These are phyloP conservation scores for Eimeria necatrix DNA, from an alignment of 169 alveolate species.

Conservation along the genomic window DNA sequence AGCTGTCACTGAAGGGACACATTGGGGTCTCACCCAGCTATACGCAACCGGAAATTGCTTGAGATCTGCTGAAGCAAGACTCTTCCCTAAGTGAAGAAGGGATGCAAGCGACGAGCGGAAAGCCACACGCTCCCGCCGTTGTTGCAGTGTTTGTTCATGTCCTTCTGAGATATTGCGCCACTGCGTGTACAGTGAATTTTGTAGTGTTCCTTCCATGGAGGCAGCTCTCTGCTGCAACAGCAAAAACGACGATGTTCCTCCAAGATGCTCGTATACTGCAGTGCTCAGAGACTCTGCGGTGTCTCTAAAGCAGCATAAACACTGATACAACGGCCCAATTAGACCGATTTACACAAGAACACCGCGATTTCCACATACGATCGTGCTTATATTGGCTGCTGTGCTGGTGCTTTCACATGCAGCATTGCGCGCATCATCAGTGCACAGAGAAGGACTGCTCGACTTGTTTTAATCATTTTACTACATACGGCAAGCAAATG, in stretches of 20 bases:
- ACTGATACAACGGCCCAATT: no score
- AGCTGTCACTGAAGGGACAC: not conserved
- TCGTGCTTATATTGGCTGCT: no score
- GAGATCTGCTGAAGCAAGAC: constrained; percentile 48
- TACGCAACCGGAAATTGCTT: not conserved
- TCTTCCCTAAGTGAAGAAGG: constrained; percentile 53
- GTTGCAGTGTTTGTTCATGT: constrained; percentile 10
- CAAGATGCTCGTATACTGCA: constrained; percentile 71
- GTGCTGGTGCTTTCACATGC: no score
- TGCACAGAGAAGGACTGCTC: not conserved
- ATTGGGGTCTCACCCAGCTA: constrained; percentile 22
- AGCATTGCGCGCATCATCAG: no score
- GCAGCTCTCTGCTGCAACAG: constrained; percentile 24
- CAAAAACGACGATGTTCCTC: constrained; percentile 57
- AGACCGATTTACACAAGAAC: no score
- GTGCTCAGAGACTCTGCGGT: constrained; percentile 62
- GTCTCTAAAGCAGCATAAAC: constrained; percentile 19
- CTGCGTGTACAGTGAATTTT: not conserved
- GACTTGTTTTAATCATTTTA: not conserved
- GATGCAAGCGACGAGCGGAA: constrained; percentile 46
- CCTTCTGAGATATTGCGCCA: not conserved
- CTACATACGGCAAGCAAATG: not conserved
- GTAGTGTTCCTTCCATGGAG: not conserved
- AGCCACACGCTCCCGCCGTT: constrained; percentile 15
- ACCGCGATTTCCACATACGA: no score